Percentiles rank a stretch among this genome's conserved stretches.
Evolutionary conservation across 108 stramenopile genomes (phyloP).

Genomic region (Nitzschia sp.): DNA sequence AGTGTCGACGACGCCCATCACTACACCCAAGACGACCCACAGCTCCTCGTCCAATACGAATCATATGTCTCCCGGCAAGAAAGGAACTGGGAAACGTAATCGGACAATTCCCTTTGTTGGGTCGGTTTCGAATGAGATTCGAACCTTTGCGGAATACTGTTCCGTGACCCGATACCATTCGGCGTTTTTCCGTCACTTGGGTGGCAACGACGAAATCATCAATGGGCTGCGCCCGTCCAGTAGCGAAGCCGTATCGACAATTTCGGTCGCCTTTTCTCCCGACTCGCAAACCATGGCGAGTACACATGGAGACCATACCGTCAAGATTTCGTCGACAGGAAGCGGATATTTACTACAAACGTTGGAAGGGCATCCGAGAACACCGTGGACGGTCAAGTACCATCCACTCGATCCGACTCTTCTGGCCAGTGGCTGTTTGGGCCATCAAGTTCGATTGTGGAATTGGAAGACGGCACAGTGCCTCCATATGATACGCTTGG

Average conservation of each 20-base stretch:
- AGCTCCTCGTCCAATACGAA: neutral
- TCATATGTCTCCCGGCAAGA: too few relatives aligned
- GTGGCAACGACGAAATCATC: conserved; percentile 29
- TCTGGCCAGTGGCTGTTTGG: conserved; percentile 94
- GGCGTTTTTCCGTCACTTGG: conserved; percentile 66
- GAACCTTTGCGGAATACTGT: conserved; percentile 60
- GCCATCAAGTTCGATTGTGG: conserved; percentile 96
- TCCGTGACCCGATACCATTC: conserved; percentile 63
- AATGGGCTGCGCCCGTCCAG: conserved; percentile 23
- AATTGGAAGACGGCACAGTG: conserved; percentile 74
- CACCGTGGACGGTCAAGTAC: conserved; percentile 98
- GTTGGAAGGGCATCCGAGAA: conserved; percentile 93
- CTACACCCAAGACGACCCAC: conserved; percentile 4
- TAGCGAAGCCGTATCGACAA: conserved; percentile 61
- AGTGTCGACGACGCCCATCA: neutral
- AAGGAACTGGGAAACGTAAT: too few relatives aligned
- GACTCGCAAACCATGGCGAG: conserved; percentile 87
- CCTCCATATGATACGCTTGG: conserved; percentile 81
- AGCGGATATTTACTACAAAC: conserved; percentile 67
- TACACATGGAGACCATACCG: conserved; percentile 99
- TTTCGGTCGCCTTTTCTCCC: conserved; percentile 79
- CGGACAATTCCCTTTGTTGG: neutral
- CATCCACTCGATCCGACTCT: conserved; percentile 82
- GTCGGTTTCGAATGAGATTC: conserved; percentile 39
- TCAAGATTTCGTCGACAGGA: conserved; percentile 86